phyloP scores from a whole-genome alignment of 805 yeast species.

The Suhomyces canberraensis region DNA sequence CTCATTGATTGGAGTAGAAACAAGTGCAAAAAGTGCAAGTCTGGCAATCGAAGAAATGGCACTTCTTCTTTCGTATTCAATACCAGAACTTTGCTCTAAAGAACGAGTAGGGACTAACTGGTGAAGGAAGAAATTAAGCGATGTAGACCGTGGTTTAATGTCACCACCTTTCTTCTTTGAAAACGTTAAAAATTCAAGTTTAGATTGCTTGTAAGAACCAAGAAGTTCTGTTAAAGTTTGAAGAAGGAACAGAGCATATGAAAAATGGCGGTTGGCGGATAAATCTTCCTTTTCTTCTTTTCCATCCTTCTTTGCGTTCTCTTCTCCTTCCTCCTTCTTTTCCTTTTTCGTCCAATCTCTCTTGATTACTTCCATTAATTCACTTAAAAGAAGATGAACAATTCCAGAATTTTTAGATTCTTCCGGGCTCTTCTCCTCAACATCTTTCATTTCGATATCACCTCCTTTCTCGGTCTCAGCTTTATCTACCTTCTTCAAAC shows the following conservation, averaged over 20 bases:
- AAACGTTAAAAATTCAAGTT: constrained; percentile 76
- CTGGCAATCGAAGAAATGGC: constrained; percentile 62
- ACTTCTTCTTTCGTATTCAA: constrained; percentile 47
- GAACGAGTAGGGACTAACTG: constrained; percentile 63
- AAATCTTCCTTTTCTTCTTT: constrained; percentile 7
- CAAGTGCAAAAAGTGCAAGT: constrained; percentile 57
- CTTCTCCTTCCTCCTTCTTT: constrained; percentile 3
- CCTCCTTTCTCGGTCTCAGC: constrained; percentile 10
- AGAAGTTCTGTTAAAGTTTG: constrained; percentile 68
- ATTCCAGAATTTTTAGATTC: constrained; percentile 56
- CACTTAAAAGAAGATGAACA: constrained; percentile 58
- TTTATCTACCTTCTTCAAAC: constrained; percentile 1
- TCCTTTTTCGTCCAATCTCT: constrained; percentile 33
- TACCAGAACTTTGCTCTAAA: constrained; percentile 29
- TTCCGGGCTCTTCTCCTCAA: neutral
- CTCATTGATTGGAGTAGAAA: constrained; percentile 48
- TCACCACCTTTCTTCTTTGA: constrained; percentile 51
- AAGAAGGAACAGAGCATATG: constrained; percentile 65
- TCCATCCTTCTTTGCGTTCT: constrained; percentile 13
- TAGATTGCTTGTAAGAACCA: constrained; percentile 75
- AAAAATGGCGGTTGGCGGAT: constrained; percentile 37
- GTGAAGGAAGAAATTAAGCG: constrained; percentile 72
- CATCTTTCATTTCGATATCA: constrained; percentile 26
- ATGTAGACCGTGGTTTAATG: constrained; percentile 70
- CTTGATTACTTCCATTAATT: constrained; percentile 51